These are phyloP conservation scores for Pouteria glomerata DNA, from an alignment of 148 eudicot species.

Conservation along the genomic window DNA sequence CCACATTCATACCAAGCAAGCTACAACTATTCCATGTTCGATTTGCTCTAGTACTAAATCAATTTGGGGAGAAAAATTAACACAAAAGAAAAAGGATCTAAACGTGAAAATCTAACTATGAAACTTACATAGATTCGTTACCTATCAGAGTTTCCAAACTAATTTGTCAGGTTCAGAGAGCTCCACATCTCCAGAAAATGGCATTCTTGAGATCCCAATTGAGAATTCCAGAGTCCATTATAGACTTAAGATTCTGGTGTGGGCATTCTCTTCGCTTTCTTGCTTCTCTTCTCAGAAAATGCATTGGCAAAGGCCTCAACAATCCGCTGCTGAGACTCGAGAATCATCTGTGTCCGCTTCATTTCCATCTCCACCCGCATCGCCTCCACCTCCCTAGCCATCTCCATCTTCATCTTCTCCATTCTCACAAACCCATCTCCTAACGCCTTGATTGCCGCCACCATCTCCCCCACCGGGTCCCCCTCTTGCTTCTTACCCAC, in stretches of 20 bases:
- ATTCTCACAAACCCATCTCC: conserved; percentile 66
- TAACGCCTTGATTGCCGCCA: conserved; percentile 41
- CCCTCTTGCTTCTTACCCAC: conserved; percentile 17
- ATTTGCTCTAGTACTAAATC: not conserved
- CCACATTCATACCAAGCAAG: not conserved
- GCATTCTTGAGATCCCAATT: not conserved
- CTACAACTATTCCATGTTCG: not conserved
- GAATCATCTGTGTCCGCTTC: conserved; percentile 59
- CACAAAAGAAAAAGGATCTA: not conserved
- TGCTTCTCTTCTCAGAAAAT: conserved; percentile 21
- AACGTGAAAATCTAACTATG: not conserved
- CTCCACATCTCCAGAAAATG: not conserved
- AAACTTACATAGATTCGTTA: not conserved
- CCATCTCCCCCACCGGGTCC: conserved; percentile 44
- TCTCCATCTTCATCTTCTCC: conserved; percentile 74
- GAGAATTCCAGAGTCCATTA: not conserved
- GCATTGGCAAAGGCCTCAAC: conserved; percentile 43
- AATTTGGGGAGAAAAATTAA: not conserved
- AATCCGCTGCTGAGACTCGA: conserved; percentile 57
- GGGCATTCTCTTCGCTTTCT: conserved; percentile 20
- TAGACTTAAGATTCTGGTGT: conserved; percentile 12
- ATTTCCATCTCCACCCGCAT: conserved; percentile 79
- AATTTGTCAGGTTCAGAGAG: not conserved
- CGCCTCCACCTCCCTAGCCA: conserved; percentile 57
- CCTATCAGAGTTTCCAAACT: not conserved